Evolutionary conservation across 2,329 filamentous ascomycete genomes (phyloP), one percentile per base, ranked within the genome.

Genomic region (Cladophialophora exuberans): DNA sequence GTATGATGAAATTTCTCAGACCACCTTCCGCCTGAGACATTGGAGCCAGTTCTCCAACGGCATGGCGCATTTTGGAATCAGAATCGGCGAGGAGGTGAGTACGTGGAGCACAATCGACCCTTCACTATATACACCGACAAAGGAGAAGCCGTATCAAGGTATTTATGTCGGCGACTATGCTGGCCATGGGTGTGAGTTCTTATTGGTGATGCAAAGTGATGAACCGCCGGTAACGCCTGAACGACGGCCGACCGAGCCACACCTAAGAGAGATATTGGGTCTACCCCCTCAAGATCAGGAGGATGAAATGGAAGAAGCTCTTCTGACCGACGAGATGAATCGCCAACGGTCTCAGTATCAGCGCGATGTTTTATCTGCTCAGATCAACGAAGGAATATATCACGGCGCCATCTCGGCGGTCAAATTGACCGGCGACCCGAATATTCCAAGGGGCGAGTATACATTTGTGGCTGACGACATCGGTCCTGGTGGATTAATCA

Each of bases 131-230:
- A 94, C 85, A 0, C 90, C 93, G 0, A 96, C 91, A 0, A 69
- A 75, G 7, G 79, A 85, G 51, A 93, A 91, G 68, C 92, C 91
- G 0, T 97, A 86, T 77, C 85, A 90, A 60, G 93, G 93, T 0
- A 90, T 99, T 25, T 97, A 90, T 88, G 87, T 91, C 13, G 92
- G 92, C 0, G 92, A 97, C 69, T 97, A 96, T 66, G 87, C 85
- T 22, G 85, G 83, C 0, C 92, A 97, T 65, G 91, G 92, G 1
- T 92, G 88, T 69, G 93, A 97, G 70, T 96, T 97, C 52, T 67
- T 97, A 3, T 76, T 95, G 10, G 76, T 97, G 41, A 78, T 90
- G 63, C 94, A 99, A 66, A 84, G 85, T 0, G 85, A 87, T 33
- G 77, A 81, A 15, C 75, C 26, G 71, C 74, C 35, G 64, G 68